A percentile compares a stretch with the other conserved stretches of the same genome.
phyloP scores from a whole-genome alignment of 2,329 filamentous ascomycete species.

The Trichoderma sp. region DNA sequence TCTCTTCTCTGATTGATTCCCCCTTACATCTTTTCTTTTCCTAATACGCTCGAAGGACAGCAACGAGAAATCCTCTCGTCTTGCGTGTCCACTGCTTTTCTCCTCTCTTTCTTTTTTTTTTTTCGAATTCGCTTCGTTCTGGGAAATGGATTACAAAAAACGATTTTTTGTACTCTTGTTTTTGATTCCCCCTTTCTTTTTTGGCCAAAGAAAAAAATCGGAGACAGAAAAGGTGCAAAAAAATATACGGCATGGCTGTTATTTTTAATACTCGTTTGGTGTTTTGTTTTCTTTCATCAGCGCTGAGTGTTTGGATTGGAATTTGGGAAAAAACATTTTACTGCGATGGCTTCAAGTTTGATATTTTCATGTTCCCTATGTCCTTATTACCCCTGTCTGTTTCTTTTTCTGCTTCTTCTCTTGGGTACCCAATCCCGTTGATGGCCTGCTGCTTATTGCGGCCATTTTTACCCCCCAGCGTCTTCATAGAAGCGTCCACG shows the following conservation, averaged over 20 bases:
- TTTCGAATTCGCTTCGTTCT: neutral
- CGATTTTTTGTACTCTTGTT: neutral
- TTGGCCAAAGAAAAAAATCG: neutral
- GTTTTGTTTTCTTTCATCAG: neutral
- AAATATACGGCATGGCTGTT: neutral
- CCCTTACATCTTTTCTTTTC: neutral
- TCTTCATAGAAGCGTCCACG: conserved; percentile 12
- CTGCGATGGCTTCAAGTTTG: conserved; percentile 4
- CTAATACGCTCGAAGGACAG: neutral
- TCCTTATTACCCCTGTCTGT: neutral
- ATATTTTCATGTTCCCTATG: neutral
- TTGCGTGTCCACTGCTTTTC: neutral
- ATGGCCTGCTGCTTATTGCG: neutral
- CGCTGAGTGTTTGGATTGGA: conserved; percentile 1
- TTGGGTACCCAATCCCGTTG: neutral
- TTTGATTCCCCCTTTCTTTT: neutral
- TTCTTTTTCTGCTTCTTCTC: neutral
- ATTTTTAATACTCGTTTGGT: neutral
- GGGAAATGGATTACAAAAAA: neutral
- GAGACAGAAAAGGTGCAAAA: neutral
- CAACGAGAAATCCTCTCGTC: neutral
- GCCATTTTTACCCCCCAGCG: neutral
- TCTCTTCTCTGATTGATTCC: neutral
- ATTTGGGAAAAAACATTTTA: neutral
- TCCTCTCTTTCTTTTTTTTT: neutral